Evolutionary conservation across 129 eudicot genomes (phyloP).

Genomic region (Gnaphalium uliginosum): DNA sequence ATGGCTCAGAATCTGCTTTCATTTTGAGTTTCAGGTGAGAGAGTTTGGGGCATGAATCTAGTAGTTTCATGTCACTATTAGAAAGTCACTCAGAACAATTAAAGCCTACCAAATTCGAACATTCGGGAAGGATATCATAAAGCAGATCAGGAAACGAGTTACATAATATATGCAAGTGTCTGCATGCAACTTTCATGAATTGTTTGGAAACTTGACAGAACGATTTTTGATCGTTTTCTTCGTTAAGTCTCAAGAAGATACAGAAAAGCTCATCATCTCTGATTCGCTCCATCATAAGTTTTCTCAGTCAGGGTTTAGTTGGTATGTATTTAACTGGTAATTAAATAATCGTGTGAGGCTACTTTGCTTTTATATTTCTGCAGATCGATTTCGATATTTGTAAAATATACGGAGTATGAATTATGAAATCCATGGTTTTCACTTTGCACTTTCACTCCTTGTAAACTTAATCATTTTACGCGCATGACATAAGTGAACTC

Average conservation of each 20-base stretch:
- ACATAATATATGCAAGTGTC: background rate
- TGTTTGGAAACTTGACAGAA: background rate
- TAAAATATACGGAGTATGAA: too few species aligned
- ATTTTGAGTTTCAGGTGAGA: background rate
- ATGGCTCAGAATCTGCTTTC: too few species aligned
- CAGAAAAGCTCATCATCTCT: background rate
- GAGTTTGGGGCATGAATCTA: background rate
- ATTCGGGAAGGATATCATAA: background rate
- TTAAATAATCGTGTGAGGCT: too few species aligned
- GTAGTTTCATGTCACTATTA: background rate
- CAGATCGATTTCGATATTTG: too few species aligned
- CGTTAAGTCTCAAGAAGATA: background rate
- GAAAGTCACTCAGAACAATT: background rate
- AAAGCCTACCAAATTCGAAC: background rate
- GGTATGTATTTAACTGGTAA: too few species aligned
- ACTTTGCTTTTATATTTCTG: too few species aligned
- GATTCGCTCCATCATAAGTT: background rate
- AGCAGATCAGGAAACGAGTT: too few species aligned
- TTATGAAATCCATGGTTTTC: too few species aligned
- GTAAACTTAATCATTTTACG: too few species aligned
- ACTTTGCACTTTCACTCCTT: too few species aligned
- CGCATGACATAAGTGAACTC: too few species aligned
- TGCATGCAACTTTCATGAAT: background rate
- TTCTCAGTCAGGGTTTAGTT: too few species aligned
- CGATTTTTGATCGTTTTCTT: background rate